These are phyloP conservation scores for Kwoniella bestiolae DNA, from an alignment of 768 basidiomycete genomes.

Conservation along the genomic window DNA sequence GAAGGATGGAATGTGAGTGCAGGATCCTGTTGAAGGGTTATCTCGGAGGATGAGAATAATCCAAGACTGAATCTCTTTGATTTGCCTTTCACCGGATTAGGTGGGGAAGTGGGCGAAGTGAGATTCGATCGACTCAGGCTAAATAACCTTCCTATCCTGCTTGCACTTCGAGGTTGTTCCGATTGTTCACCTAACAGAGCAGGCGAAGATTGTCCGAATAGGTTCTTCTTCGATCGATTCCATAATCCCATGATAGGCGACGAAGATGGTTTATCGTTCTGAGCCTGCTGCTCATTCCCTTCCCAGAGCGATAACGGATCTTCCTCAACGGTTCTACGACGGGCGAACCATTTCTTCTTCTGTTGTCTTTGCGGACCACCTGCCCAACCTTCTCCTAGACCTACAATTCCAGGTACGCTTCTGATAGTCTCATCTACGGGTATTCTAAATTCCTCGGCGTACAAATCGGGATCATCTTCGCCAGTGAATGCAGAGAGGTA, in stretches of 20 bases:
- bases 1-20: conserved; percentile 6
- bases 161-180: not conserved
- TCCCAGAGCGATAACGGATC: conserved; percentile 23
- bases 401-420: conserved; percentile 42
- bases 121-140: conserved; percentile 15
- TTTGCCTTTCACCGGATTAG: conserved; percentile 2
- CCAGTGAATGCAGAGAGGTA: conserved; percentile 6
- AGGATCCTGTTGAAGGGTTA: not conserved
- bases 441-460: not conserved
- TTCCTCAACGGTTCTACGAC: not conserved
- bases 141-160: conserved; percentile 10
- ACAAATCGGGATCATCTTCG: conserved; percentile 4
- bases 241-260: conserved; percentile 20
- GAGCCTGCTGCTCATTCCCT: conserved; percentile 1
- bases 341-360: conserved; percentile 16
- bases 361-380: conserved; percentile 31
- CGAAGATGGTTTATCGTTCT: not conserved
- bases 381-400: conserved; percentile 51
- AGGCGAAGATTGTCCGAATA: conserved; percentile 16
- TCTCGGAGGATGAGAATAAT: conserved; percentile 6
- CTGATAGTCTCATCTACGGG: conserved; percentile 26
- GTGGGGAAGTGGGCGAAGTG: conserved; percentile 3
- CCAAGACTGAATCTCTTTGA: conserved; percentile 11
- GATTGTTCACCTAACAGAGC: conserved; percentile 1
- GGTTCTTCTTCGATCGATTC: conserved; percentile 20